phyloP scores from a whole-genome alignment of 345 rosid species.

The Eucalyptus brandiana region DNA sequence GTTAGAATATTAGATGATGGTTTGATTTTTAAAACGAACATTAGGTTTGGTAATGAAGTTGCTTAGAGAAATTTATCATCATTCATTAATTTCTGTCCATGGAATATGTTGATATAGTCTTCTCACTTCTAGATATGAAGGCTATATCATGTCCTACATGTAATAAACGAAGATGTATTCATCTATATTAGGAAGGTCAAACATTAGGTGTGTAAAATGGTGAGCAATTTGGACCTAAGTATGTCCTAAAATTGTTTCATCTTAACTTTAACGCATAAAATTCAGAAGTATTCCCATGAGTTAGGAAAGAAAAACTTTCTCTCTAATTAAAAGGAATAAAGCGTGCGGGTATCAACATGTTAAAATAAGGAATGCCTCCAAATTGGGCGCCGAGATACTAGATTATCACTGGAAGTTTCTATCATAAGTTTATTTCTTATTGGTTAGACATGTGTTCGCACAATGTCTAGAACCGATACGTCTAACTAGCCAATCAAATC shows the following conservation, averaged over 20 bases:
- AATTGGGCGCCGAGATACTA: no score
- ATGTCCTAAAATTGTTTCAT: no score
- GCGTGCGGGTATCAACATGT: no score
- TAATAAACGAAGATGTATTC: background rate
- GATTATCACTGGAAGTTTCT: no score
- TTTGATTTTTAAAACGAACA: background rate
- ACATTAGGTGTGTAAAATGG: background rate
- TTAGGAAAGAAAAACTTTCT: no score
- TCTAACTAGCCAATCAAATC: background rate
- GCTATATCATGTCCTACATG: background rate
- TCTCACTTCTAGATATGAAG: background rate
- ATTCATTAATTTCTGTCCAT: background rate
- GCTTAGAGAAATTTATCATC: background rate
- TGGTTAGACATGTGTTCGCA: no score
- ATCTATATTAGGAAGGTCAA: background rate
- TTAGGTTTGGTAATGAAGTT: background rate
- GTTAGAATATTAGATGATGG: background rate
- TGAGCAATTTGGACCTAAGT: background rate
- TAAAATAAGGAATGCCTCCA: no score
- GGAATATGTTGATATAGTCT: background rate
- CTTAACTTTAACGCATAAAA: no score
- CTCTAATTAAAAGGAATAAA: no score
- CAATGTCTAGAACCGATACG: no score
- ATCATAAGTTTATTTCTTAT: no score
- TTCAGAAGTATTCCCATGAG: no score